Base-by-base conservation (phyloP, 1,284 basidiomycete genomes). In the Exsudoporus floridanus region DNA sequence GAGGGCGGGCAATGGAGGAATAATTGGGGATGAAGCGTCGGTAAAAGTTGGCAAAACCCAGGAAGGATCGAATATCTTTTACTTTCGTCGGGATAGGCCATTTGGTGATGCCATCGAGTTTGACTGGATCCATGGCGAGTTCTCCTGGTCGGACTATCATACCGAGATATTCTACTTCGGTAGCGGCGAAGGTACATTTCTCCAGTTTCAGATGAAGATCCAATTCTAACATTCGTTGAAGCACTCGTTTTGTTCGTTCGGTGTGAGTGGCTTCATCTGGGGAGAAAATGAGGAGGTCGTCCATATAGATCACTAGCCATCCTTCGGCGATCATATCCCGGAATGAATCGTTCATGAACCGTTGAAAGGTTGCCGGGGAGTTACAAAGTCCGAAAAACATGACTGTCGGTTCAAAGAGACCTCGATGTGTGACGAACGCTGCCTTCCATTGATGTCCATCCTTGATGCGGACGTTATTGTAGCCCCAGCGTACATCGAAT, bases 41-140 rank as follows among this genome's bases (percentile, higher is more conserved):
- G 44, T 79, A 81, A 57, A 74, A 79, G 53, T 75, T 75, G 7
- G 62, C 58, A 35, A 80, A 74, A 0, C 45, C 37, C 0, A 54
- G 14, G 59, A 80, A 79, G 0, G 45, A 49, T 18, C 66, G 60
- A 3, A 74, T 42, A 4, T 74, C 60, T 19, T 62, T 60, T 7
- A 72, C 45, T 1, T 43, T 67, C 0, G 45, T 58, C 0, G 73
- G 76, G 0, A 28, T 21, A 0, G 69, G 71, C 78, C 78, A 81
- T 0, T 57, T 27, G 0, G 31, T 16, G 7, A 79, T 60, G 0
- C 65, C 66, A 1, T 67, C 14, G 0, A 79, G 56, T 53, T 80
- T 80, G 0, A 53, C 53, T 0, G 63, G 60, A 43, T 76, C 71
- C 74, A 79, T 77, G 0, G 40, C 13, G 1, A 77, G 31, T n/a